These are phyloP conservation scores for Nicotiana otophora DNA, from an alignment of 257 asterid species.

Conservation along the genomic window DNA sequence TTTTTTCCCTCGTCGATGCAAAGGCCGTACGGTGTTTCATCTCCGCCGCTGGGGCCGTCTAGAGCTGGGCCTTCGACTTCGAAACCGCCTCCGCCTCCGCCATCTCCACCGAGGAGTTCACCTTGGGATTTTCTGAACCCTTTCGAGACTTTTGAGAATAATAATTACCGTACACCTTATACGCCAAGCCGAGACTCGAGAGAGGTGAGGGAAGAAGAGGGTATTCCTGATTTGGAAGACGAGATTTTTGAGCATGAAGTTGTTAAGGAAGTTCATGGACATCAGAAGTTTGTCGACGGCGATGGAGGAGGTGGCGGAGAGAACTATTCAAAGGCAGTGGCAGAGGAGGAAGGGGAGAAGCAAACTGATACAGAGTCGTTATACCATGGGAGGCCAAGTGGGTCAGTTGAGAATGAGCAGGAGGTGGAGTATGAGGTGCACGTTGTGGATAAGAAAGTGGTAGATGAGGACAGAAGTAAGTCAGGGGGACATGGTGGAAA, in stretches of 20 bases:
- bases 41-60: conserved; percentile 19
- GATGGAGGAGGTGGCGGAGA: background rate
- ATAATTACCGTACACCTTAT: conserved; percentile 41
- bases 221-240: conserved; percentile 95
- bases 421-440: conserved; percentile 70
- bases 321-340: conserved; percentile 26
- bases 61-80: conserved; percentile 28
- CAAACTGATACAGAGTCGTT: conserved; percentile 43
- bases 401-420: conserved; percentile 49
- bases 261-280: conserved; percentile 79
- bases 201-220: conserved; percentile 94
- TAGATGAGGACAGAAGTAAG: conserved; percentile 39
- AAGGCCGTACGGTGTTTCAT: conserved; percentile 29
- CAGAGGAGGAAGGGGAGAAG: conserved; percentile 32
- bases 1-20: conserved; percentile 41
- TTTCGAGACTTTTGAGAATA: conserved; percentile 66
- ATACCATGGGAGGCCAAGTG: conserved; percentile 48
- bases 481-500: conserved; percentile 41
- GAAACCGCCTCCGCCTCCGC: conserved; percentile 75
- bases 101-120: conserved; percentile 70
- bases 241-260: conserved; percentile 61
- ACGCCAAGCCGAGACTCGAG: conserved; percentile 73
- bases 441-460: conserved; percentile 85
- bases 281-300: conserved; percentile 60
- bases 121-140: conserved; percentile 92